phyloP scores from a whole-genome alignment of 164 flowering plant genomes.

The Chimonanthus praecox region DNA sequence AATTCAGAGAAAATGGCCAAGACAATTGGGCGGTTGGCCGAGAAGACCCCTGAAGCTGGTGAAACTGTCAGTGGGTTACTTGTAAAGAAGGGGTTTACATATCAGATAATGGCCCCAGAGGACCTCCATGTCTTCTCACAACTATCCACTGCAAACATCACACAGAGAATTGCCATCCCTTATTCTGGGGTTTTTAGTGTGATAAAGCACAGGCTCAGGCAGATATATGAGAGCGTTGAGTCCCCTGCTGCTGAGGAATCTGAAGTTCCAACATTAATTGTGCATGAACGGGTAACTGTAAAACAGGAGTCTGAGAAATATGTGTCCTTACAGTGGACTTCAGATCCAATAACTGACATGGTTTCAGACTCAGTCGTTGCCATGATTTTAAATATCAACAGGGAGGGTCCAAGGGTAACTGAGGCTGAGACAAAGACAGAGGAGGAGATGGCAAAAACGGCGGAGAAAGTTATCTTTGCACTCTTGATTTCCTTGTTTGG shows the following conservation, averaged over 20 bases:
- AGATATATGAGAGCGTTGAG: conserved; percentile 83
- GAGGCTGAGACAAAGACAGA: conserved; percentile 53
- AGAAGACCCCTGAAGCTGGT: conserved; percentile 73
- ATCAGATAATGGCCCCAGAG: conserved; percentile 93
- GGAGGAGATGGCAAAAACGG: conserved; percentile 67
- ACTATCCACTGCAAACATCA: conserved; percentile 69
- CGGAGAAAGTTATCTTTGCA: conserved; percentile 67
- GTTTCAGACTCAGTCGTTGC: conserved; percentile 90
- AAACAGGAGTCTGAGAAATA: conserved; percentile 87
- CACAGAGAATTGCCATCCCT: conserved; percentile 81
- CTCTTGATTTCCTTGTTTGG: conserved; percentile 87
- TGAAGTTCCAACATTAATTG: conserved; percentile 55
- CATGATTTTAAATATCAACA: conserved; percentile 58
- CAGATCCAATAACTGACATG: conserved; percentile 98
- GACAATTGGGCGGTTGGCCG: conserved; percentile 81
- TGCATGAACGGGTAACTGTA: conserved; percentile 75
- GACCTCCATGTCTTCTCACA: conserved; percentile 92
- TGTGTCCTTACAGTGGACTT: conserved; percentile 72
- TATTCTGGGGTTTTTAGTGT: conserved; percentile 81
- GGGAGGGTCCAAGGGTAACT: conserved; percentile 68
- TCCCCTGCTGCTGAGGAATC: conserved; percentile 49
- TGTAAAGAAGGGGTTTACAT: conserved; percentile 90
- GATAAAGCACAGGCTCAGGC: conserved; percentile 67
- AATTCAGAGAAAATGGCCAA: conserved; percentile 95
- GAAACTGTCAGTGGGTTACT: conserved; percentile 82